Conservation (phyloP, 305 asterid species). For the Fraxinus albicans region DNA sequence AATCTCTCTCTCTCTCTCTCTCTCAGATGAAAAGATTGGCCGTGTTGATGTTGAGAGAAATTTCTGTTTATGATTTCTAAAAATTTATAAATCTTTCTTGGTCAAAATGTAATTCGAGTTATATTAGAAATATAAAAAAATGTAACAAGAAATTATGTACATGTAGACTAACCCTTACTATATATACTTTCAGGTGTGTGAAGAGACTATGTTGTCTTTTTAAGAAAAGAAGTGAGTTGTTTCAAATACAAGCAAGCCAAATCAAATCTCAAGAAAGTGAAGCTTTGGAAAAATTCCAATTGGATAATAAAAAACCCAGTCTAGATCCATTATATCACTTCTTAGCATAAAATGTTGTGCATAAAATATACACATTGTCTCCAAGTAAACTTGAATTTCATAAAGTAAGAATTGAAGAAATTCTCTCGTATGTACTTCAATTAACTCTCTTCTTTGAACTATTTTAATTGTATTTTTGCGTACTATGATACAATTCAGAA, state of each 20-base stretch:
- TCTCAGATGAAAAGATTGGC: not conserved
- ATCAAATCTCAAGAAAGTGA: conserved; percentile 1
- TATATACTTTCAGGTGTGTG: not conserved
- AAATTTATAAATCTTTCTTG: not conserved
- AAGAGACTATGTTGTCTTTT: not conserved
- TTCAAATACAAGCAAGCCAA: not conserved
- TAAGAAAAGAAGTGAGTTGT: not conserved
- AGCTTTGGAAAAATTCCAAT: not conserved
- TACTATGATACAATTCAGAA: no score
- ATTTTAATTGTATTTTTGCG: no score
- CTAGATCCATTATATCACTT: not conserved
- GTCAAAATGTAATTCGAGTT: not conserved
- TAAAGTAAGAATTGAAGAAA: not conserved
- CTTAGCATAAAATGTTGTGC: not conserved
- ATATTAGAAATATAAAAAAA: not conserved
- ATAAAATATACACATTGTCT: not conserved
- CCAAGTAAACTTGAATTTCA: not conserved
- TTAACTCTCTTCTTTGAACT: no score
- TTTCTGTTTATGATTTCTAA: not conserved
- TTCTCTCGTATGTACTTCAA: no score
- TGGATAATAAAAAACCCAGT: not conserved
- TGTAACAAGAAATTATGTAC: no score
- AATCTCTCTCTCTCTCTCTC: not conserved
- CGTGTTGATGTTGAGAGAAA: not conserved
- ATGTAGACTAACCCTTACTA: no score